A percentile compares a stretch with the other conserved stretches of the same genome.
Conservation (phyloP, 352 stramenopile species). For the Phytophthora citrophthora region DNA sequence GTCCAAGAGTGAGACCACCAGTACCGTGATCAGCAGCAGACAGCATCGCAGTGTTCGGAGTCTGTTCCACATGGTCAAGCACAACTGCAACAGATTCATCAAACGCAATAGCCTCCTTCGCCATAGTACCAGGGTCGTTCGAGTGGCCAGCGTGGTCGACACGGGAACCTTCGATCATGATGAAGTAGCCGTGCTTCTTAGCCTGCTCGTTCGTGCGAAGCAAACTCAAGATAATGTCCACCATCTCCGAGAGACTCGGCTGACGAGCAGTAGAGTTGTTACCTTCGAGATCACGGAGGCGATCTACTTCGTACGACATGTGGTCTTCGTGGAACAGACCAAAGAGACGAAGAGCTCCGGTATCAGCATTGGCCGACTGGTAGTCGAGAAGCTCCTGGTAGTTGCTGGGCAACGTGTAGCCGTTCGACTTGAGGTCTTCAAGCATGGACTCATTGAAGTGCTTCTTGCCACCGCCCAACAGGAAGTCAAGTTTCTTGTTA, state of each 20-base stretch:
- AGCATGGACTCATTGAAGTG: conserved; percentile 63
- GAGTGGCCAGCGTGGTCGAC: conserved; percentile 73
- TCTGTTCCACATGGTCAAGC: conserved; percentile 55
- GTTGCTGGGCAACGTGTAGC: conserved; percentile 62
- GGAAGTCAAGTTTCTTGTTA: conserved; percentile 77
- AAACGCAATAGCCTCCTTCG: conserved; percentile 71
- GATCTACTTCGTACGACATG: conserved; percentile 79
- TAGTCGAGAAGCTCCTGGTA: conserved; percentile 64
- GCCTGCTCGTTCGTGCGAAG: conserved; percentile 75
- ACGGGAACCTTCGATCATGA: conserved; percentile 81
- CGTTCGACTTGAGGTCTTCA: conserved; percentile 43
- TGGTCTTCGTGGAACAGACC: conserved; percentile 67
- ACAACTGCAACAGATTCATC: conserved; percentile 74
- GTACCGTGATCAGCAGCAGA: conserved; percentile 73
- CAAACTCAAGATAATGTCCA: conserved; percentile 60
- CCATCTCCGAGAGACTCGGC: conserved; percentile 69
- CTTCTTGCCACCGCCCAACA: conserved; percentile 55
- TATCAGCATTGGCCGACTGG: conserved; percentile 49
- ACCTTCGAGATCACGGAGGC: conserved; percentile 38
- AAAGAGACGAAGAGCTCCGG: conserved; percentile 58
- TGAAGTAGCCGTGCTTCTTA: conserved; percentile 78
- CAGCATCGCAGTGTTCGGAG: conserved; percentile 60
- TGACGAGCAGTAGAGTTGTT: conserved; percentile 52
- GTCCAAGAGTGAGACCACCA: conserved; percentile 64
- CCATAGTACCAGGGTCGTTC: conserved; percentile 74